Base-by-base conservation (phyloP, 116 monocot species). In the Iris pallida region DNA sequence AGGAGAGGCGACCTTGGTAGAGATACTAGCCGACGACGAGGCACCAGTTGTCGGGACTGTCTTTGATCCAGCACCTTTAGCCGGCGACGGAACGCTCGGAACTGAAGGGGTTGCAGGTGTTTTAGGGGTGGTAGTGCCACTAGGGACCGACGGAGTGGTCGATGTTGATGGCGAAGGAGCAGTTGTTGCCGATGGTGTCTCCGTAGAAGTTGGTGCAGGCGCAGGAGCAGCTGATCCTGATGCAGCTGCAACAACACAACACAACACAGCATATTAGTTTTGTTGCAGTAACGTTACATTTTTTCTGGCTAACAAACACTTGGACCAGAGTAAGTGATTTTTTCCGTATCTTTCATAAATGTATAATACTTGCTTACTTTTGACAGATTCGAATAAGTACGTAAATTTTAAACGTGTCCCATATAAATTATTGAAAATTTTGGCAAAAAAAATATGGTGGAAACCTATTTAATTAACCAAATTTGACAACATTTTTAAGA, bases 1-100 rank as follows among this genome's bases (percentile, higher is more conserved):
- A 53, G 43, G 55, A 55, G 54, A 42, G 16, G 42, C 3, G 7
- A 67, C 2, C 17, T 4, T 43, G 55, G 67, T 16, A 13, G 65
- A 49, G 30, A 13, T 20, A 20, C 20, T 20, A 43, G 67, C 52
- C 7, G 67, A 67, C 13, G 67, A 54, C 4, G 67, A 42, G 4
- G 8, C 7, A 16, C 67, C 67, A 42, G 53, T 43, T 5, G 20
- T 67, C 4, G 66, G 66, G 4, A 67, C 66, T 16, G 67, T 67
- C 54, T 55, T 67, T 13, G 67, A 67, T 67, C 54, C 54, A n/a
- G n/a, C n/a, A 16, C 41, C 67, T 15, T n/a, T 54, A 30, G 30
- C 30, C 30, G n/a, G n/a, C n/a, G 30, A 30, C 3, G 30, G 30
- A 30, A 30, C 30, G 30, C 30, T 30, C 47, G 67, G 67, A 15